Evolutionary conservation across 2,329 filamentous ascomycete genomes (phyloP), one percentile per base, ranked within the genome.

Genomic region (Chrysosphaeria jannelii): DNA sequence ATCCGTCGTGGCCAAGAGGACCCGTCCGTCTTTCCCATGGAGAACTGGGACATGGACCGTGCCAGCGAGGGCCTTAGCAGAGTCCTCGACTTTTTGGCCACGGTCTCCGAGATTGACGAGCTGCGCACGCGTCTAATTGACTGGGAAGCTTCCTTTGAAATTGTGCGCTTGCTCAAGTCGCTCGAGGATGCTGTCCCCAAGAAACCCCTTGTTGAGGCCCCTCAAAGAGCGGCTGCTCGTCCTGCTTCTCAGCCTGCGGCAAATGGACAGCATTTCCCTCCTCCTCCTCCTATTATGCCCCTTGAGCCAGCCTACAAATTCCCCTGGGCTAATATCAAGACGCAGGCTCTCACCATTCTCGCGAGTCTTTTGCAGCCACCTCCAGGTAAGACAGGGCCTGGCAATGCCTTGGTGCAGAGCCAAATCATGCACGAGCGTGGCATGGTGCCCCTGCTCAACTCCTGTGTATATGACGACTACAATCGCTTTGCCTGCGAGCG

Each of bases 41-140:
- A 93, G 35, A 58, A 78, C 22, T 93, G 81, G 81, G 81, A 93
- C 36, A 89, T 93, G 70, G 81, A 93, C 40, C 64, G 81, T 9
- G 81, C 88, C 28, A 90, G 89, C 40, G 81, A 93, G 37, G 81
- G 81, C 1, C 62, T 93, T 1, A 76, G 79, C 24, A 79, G 91
- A 41, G 90, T 89, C 38, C 60, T 93, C 2, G 79, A 91, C 35
- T 89, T 93, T 39, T 70, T 91, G 25, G 76, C 71, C 10, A 79
- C 85, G 0, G 60, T 90, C 14, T 78, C 75, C 1, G 79, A 90
- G 37, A 70, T 81, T 35, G 57, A 67, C 20, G 68, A 75, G 23
- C 76, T 76, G 50, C 74, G 88, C 30, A 57, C 63, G 20, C 67
- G 88, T 30, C 57, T 93, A 19, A 74, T 88, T 23, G 69, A 89